phyloP scores from a whole-genome alignment of 2,329 filamentous ascomycete genomes.

The Penicillium fuscoglaucum region DNA sequence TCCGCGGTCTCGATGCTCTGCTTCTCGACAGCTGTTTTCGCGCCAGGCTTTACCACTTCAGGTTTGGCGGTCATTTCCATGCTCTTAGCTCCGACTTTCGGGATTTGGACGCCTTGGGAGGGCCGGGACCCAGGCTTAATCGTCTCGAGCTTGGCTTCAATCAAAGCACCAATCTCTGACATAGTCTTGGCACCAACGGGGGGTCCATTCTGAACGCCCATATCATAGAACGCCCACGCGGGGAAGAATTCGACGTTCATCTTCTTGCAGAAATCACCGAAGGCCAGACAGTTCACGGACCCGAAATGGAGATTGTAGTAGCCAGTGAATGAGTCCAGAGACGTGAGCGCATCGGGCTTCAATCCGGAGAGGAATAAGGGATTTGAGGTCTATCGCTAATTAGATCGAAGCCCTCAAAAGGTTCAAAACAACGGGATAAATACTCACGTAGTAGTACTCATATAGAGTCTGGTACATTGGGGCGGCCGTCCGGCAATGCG shows the following conservation, averaged over 20 bases:
- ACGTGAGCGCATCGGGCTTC: slow-evolving; percentile 51
- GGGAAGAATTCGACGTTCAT: slow-evolving; percentile 71
- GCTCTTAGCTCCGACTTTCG: slow-evolving; percentile 64
- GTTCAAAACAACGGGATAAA: slow-evolving; percentile 7
- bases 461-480: slow-evolving; percentile 89
- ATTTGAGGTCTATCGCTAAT: slow-evolving; percentile 67
- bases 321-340: slow-evolving; percentile 68
- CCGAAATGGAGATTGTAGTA: slow-evolving; percentile 91
- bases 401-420: slow-evolving; percentile 17
- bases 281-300: slow-evolving; percentile 80
- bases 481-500: slow-evolving; percentile 75
- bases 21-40: slow-evolving; percentile 43
- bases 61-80: slow-evolving; percentile 47
- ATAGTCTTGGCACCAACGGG: slow-evolving; percentile 69
- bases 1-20: slow-evolving; percentile 25
- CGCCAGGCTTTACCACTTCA: slow-evolving; percentile 42
- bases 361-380: slow-evolving; percentile 57
- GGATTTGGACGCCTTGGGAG: slow-evolving; percentile 64
- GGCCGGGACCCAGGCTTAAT: slow-evolving; percentile 80
- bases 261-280: slow-evolving; percentile 72
- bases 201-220: slow-evolving; percentile 67
- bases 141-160: slow-evolving; percentile 75
- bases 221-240: slow-evolving; percentile 74
- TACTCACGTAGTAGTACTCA: slow-evolving; percentile 73
- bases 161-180: slow-evolving; percentile 62